phyloP scores from a whole-genome alignment of 2,329 filamentous ascomycete species.

The Fusarium compactum region DNA sequence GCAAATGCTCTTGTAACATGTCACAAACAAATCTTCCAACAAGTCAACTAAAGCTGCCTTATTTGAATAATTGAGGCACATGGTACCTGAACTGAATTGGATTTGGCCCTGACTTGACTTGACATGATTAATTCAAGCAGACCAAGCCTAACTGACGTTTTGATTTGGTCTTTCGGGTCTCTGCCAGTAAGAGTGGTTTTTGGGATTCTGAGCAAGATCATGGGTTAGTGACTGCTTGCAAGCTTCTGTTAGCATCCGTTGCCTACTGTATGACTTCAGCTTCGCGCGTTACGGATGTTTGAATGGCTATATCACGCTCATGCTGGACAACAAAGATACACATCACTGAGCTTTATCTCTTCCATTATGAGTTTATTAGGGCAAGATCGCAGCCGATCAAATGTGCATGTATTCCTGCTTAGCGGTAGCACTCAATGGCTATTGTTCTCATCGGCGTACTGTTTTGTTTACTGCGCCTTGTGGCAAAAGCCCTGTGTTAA shows the following conservation, averaged over 20 bases:
- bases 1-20: neutral
- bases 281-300: neutral
- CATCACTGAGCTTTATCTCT: neutral
- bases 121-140: too few relatives aligned
- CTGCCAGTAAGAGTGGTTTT: fast-evolving
- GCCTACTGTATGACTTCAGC: neutral
- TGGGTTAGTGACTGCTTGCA: neutral
- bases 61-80: neutral
- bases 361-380: neutral
- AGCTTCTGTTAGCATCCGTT: neutral
- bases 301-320: neutral
- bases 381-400: neutral
- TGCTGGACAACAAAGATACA: neutral
- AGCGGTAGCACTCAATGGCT: neutral
- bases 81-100: neutral
- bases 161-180: neutral
- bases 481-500: neutral
- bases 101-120: neutral
- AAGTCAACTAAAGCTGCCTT: neutral
- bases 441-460: neutral
- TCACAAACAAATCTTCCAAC: neutral
- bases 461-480: neutral
- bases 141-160: neutral
- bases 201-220: neutral
- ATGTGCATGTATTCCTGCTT: neutral